Conservation (phyloP, 2,329 filamentous ascomycete genomes). For the Ophiostoma pallidulum region DNA sequence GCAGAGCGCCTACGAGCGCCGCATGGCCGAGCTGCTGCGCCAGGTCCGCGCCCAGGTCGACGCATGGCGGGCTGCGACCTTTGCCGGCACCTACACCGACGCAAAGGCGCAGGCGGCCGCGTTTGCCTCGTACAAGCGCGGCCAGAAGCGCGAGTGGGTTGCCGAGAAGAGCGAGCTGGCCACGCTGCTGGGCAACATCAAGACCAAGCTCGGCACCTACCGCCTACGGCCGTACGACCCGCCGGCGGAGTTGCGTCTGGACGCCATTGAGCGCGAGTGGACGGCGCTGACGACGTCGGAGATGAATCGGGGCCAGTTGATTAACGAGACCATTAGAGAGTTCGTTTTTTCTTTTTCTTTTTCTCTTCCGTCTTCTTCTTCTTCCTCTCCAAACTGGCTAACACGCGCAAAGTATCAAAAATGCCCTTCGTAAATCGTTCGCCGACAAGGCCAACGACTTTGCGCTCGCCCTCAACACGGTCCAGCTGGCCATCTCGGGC, state of each 20-base stretch:
- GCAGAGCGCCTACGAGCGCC: conserved; percentile 89
- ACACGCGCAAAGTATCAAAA: conserved; percentile 67
- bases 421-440: conserved; percentile 81
- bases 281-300: conserved; percentile 68
- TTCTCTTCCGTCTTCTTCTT: background rate
- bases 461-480: conserved; percentile 85
- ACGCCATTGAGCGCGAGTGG: conserved; percentile 79
- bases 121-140: conserved; percentile 84
- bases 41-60: conserved; percentile 65
- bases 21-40: conserved; percentile 74
- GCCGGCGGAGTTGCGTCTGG: conserved; percentile 70
- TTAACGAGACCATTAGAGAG: conserved; percentile 98
- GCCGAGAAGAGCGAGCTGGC: conserved; percentile 95
- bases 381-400: background rate
- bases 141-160: conserved; percentile 88
- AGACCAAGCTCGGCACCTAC: conserved; percentile 95
- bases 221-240: conserved; percentile 84
- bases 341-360: conserved; percentile 31
- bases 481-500: conserved; percentile 91
- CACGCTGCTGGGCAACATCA: conserved; percentile 91
- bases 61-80: conserved; percentile 68
- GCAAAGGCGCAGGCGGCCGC: conserved; percentile 77
- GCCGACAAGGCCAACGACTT: conserved; percentile 99
- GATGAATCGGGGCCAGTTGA: conserved; percentile 79
- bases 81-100: conserved; percentile 86